A percentile compares a stretch with the other conserved stretches of the same genome.
phyloP scores from a whole-genome alignment of 208 protist species.

The Crithidia sp. region DNA sequence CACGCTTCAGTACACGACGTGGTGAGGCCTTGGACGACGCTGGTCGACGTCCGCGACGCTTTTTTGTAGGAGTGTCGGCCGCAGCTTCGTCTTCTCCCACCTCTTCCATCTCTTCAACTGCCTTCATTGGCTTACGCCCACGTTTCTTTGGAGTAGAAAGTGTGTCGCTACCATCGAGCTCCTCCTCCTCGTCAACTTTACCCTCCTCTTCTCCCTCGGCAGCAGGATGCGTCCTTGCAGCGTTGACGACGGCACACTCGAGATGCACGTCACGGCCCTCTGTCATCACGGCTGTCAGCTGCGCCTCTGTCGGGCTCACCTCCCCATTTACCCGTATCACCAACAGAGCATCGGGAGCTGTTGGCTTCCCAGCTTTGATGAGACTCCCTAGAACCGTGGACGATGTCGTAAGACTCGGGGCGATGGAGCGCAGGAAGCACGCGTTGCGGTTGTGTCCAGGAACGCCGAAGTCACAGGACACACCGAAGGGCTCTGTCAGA shows the following conservation, averaged over 20 bases:
- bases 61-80: not conserved
- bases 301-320: not conserved
- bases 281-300: constrained; percentile 1
- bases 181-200: not conserved
- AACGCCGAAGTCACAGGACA: constrained; percentile 5
- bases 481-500: constrained; percentile 6
- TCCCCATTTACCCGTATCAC: constrained; percentile 20
- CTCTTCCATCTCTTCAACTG: not conserved
- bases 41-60: not conserved
- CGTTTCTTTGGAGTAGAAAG: not conserved
- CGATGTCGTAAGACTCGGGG: not conserved
- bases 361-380: not conserved
- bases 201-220: not conserved
- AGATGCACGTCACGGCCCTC: constrained; percentile 6
- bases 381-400: constrained; percentile 16
- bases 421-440: constrained; percentile 20
- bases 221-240: not conserved
- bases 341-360: not conserved
- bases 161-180: not conserved
- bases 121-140: not conserved
- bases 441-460: not conserved
- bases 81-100: not conserved
- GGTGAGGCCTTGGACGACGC: not conserved
- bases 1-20: not conserved
- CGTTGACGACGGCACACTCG: constrained; percentile 14